Evolutionary conservation across 352 stramenopile genomes (phyloP), one percentile per base, ranked within the genome.

Genomic region (Globisporangium iwayamae): DNA sequence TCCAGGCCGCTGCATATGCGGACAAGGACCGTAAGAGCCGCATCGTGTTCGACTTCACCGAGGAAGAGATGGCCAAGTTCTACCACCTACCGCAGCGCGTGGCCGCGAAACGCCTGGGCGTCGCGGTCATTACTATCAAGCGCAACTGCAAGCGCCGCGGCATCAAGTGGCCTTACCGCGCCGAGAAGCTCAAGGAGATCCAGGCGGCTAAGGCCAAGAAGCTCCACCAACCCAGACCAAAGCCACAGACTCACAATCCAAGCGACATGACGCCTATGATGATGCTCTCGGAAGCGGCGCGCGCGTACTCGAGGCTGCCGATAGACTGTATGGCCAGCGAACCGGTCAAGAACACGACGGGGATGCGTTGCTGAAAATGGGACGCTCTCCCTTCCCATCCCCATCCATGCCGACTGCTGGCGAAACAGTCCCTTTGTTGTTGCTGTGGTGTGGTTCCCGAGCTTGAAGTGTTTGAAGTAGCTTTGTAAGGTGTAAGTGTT

Each of bases 61-160:
- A 71, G 32, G 73, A 83, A 41, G 73, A 83, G 54, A 79, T 83
- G 71, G 69, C 73, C 54, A 66, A 81, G 67, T 84, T 82, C 71
- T 83, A 59, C n/a, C 76, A 76, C 53, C 76, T 87, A 65, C 79
- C 75, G 20, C 78, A 87, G 52, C 75, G 78, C 34, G 69, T 84
- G 50, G 78, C 78, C 11, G 78, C 78, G 3, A 75, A 82, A 54
- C 67, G 78, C 53, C 71, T 87, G 56, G 78, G 78, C n/a, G 75
- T 84, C 16, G 74, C 78, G 28, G 81, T 79, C 14, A 79, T 87
- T 51, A 87, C 78, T 48, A 73, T 87, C 58, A 86, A 86, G 64
- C 69, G 78, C 62, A 86, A 83, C 64, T 86, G 78, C 54, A 80
- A 79, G 28, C 78, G 78, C 39, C 71, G 78, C 7, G 78, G 78